Evolutionary conservation across 306 rosid species (phyloP).

Genomic region (Prunus salicina): DNA sequence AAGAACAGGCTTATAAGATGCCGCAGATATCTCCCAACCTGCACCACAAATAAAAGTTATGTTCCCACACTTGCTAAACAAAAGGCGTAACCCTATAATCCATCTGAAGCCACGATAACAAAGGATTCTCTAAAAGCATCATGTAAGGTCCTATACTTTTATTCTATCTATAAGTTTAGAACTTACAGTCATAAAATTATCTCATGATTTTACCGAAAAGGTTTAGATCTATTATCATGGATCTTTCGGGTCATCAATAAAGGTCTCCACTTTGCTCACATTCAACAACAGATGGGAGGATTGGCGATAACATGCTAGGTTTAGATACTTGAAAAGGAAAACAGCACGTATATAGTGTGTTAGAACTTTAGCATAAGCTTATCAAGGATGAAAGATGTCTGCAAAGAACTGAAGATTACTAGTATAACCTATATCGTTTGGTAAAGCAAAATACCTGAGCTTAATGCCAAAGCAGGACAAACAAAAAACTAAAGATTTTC

Average conservation of each 20-base stretch:
- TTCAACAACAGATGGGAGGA: not conserved
- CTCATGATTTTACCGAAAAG: too few relatives aligned
- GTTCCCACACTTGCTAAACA: not conserved
- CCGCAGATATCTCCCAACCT: slow-evolving; percentile 91
- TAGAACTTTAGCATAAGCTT: not conserved
- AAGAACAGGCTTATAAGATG: slow-evolving; percentile 94
- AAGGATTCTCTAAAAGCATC: not conserved
- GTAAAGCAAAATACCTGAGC: not conserved
- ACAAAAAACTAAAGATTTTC: not conserved
- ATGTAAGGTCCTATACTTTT: not conserved
- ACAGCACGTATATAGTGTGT: not conserved
- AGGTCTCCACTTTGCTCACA: not conserved
- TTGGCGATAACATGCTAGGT: not conserved
- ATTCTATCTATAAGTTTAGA: not conserved
- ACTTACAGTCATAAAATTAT: not conserved
- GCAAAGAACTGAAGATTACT: too few relatives aligned
- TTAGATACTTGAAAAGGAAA: not conserved
- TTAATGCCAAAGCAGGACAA: not conserved
- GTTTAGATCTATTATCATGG: too few relatives aligned
- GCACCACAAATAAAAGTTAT: slow-evolving; percentile 22
- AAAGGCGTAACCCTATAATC: not conserved
- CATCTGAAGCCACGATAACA: not conserved
- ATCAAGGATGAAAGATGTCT: too few relatives aligned
- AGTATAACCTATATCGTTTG: too few relatives aligned
- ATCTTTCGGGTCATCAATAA: too few relatives aligned